phyloP scores from a whole-genome alignment of 2,329 filamentous ascomycete genomes.

The Gliomastix tumulicola region DNA sequence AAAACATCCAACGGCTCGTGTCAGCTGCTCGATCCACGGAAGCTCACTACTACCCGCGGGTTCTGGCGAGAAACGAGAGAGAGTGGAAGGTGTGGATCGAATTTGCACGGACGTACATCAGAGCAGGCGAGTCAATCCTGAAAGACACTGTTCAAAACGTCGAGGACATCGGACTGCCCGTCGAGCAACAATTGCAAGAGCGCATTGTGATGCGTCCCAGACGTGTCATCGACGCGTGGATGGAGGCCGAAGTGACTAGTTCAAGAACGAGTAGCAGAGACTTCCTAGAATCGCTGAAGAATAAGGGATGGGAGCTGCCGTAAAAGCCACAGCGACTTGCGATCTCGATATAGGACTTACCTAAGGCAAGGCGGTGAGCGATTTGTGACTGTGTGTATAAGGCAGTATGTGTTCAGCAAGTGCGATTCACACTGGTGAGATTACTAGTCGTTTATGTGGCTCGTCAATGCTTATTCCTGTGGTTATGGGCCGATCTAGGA shows the following conservation, averaged over 20 bases:
- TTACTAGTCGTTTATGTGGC: too few species aligned
- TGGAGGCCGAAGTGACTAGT: conserved; percentile 1
- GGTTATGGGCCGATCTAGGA: too few species aligned
- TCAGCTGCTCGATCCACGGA: neutral
- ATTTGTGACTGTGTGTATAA: too few species aligned
- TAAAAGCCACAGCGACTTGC: too few species aligned
- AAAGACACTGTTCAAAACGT: neutral
- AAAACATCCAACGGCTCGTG: conserved; percentile 1
- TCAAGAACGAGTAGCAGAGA: too few species aligned
- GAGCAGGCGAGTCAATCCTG: conserved; percentile 1
- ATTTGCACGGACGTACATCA: conserved; percentile 5
- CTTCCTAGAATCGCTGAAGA: too few species aligned
- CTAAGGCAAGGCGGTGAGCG: too few species aligned
- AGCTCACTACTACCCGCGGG: conserved; percentile 4
- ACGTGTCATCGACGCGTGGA: conserved; percentile 3
- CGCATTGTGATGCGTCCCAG: conserved; percentile 1
- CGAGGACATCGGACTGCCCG: neutral
- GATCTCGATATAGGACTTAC: too few species aligned
- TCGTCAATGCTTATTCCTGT: too few species aligned
- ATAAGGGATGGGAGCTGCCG: too few species aligned
- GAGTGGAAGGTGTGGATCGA: conserved; percentile 4
- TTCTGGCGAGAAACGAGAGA: neutral
- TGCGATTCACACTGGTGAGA: too few species aligned
- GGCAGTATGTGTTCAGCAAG: too few species aligned
- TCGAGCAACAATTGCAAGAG: neutral